A percentile compares a stretch with the other conserved stretches of the same genome.
phyloP scores from a whole-genome alignment of 257 asterid species.

The Striga asiatica region DNA sequence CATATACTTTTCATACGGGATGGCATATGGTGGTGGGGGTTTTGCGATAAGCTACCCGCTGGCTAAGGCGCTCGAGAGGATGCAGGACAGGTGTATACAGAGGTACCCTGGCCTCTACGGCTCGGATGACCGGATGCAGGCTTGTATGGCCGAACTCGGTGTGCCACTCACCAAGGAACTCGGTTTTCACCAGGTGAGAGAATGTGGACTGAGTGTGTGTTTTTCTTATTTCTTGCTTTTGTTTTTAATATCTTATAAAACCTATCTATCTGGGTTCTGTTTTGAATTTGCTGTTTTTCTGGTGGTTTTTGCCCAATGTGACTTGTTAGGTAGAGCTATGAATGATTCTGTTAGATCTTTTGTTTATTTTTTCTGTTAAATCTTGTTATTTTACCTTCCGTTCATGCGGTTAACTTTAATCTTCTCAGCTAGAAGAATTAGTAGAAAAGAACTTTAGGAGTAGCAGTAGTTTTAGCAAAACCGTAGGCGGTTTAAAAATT shows the following conservation, averaged over 20 bases:
- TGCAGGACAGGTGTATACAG: constrained; percentile 56
- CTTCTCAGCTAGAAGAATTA: too few relatives aligned
- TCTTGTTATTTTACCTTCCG: too few relatives aligned
- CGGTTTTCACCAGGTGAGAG: constrained; percentile 66
- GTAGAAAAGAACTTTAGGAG: neutral
- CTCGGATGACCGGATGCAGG: constrained; percentile 63
- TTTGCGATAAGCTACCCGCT: constrained; percentile 61
- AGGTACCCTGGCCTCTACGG: constrained; percentile 65
- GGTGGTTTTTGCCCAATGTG: too few relatives aligned
- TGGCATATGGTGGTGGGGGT: constrained; percentile 78
- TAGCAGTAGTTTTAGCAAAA: neutral
- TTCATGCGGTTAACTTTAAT: too few relatives aligned
- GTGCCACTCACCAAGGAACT: constrained; percentile 67
- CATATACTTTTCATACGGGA: constrained; percentile 48
- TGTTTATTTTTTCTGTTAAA: too few relatives aligned
- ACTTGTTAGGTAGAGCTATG: too few relatives aligned
- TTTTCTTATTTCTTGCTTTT: neutral
- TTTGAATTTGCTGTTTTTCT: neutral
- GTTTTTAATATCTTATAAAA: neutral
- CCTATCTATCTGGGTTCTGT: neutral
- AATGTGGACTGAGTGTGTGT: neutral
- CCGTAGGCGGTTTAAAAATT: neutral
- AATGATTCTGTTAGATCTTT: too few relatives aligned
- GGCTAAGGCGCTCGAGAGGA: constrained; percentile 51
- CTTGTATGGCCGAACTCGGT: constrained; percentile 77